Percentiles rank a stretch among this genome's conserved stretches.
These are phyloP conservation scores for Cladosporium sp. DNA, from an alignment of 2,329 filamentous ascomycete genomes.

Conservation along the genomic window DNA sequence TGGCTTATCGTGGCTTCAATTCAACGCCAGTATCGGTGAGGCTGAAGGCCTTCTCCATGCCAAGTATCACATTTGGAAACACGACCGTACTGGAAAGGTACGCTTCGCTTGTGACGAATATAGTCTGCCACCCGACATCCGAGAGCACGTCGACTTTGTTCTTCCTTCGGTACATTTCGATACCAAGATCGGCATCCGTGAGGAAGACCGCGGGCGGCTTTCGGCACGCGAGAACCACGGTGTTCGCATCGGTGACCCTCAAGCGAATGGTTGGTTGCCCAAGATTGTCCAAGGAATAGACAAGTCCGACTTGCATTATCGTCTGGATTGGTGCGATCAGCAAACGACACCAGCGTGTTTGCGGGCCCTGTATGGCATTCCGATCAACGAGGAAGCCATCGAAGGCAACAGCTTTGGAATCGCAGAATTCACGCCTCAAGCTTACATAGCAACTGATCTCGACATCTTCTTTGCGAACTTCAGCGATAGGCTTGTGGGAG, in stretches of 20 bases:
- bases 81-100: conserved; percentile 36
- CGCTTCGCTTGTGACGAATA: conserved; percentile 39
- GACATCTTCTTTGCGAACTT: conserved; percentile 36
- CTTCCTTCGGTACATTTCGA: conserved; percentile 41
- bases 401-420: conserved; percentile 50
- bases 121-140: conserved; percentile 28
- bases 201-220: conserved; percentile 9
- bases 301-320: conserved; percentile 22
- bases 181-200: conserved; percentile 25
- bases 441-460: conserved; percentile 41
- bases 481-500: conserved; percentile 27
- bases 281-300: conserved; percentile 24
- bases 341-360: conserved; percentile 56
- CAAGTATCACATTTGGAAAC: conserved; percentile 48
- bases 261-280: conserved; percentile 27
- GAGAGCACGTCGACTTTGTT: conserved; percentile 34
- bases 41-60: conserved; percentile 52
- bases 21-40: conserved; percentile 52
- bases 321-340: conserved; percentile 44
- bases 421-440: conserved; percentile 50
- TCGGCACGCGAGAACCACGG: conserved; percentile 20
- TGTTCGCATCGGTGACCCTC: conserved; percentile 23
- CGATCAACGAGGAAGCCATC: conserved; percentile 32
- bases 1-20: conserved; percentile 52
- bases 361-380: conserved; percentile 35